Evolutionary conservation across 179 eudicot species (phyloP), one percentile per base, ranked within the genome.

Genomic region (Silene coronaria): DNA sequence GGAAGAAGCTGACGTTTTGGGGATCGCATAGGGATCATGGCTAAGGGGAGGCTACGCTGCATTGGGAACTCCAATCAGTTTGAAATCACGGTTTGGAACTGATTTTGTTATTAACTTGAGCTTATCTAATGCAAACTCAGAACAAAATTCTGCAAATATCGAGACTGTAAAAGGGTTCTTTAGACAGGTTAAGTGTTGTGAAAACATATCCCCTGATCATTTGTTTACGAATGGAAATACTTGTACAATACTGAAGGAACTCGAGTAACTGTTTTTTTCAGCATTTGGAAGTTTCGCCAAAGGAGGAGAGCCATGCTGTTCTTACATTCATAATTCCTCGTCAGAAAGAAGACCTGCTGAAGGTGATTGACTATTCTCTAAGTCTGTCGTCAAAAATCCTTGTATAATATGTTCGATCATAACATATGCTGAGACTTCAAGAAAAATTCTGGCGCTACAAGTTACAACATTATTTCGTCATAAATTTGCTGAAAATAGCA

Each of bases 11-110:
- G 97, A 94, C 64, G 85, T 94, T 46, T 72, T 94, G 80, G 80
- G 94, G 98, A 94, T 42, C 89, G 97, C 11, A 89, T 94, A 26
- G 97, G 97, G 62, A 89, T 94, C 82, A 89, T 94, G 97, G 96
- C 98, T 26, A 94, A 91, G 79, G 98, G 98, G 16, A 90, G 91
- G 80, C 96, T 91, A 60, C 94, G 94, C 46, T 93, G 97, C 78
- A 86, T 93, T 76, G 98, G 98, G 65, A 93, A 91, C 17, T 93
- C 98, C 98, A 10, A 89, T 89, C 70, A 80, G 92, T 75, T 61
- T 94, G 71, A 94, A 94, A 70, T 91, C 96, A 24, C 85, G 83
- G 53, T 94, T 94, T 74, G 98, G 98, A 76, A 79, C 96, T 66
- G 98, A 97, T 70, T 91, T 89, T 75, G 77, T 90, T 72, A 81